These are phyloP conservation scores for Solanum chilense DNA, from an alignment of 257 asterid genomes.

Conservation along the genomic window DNA sequence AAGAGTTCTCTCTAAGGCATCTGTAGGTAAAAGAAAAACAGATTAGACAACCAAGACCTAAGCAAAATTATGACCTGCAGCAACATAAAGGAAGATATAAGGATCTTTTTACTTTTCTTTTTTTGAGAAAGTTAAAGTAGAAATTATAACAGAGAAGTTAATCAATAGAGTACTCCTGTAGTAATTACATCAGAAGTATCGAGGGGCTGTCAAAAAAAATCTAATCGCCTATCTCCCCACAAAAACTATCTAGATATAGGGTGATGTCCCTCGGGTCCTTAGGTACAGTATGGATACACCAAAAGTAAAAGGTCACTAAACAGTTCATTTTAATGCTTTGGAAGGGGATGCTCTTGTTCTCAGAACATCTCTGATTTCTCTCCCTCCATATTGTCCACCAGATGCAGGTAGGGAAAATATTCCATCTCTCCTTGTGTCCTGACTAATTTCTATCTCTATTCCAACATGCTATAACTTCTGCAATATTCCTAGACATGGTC, in stretches of 20 bases:
- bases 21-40: slow-evolving; percentile 24
- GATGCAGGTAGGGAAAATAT: neutral
- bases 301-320: neutral
- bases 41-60: neutral
- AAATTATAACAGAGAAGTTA: neutral
- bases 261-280: neutral
- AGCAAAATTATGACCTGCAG: neutral
- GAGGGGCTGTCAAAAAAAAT: neutral
- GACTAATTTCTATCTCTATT: neutral
- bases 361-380: neutral
- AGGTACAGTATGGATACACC: neutral
- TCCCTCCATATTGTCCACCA: neutral
- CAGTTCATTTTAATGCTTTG: neutral
- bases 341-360: neutral
- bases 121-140: neutral
- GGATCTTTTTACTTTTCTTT: neutral
- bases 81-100: neutral
- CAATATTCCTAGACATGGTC: neutral
- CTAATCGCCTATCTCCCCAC: neutral
- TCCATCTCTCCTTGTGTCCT: neutral
- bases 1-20: slow-evolving; percentile 56
- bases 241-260: neutral
- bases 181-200: neutral
- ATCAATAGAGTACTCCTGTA: neutral
- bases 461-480: neutral